phyloP scores from a whole-genome alignment of 2,329 filamentous ascomycete genomes.

The Cryphonectria parasitica region DNA sequence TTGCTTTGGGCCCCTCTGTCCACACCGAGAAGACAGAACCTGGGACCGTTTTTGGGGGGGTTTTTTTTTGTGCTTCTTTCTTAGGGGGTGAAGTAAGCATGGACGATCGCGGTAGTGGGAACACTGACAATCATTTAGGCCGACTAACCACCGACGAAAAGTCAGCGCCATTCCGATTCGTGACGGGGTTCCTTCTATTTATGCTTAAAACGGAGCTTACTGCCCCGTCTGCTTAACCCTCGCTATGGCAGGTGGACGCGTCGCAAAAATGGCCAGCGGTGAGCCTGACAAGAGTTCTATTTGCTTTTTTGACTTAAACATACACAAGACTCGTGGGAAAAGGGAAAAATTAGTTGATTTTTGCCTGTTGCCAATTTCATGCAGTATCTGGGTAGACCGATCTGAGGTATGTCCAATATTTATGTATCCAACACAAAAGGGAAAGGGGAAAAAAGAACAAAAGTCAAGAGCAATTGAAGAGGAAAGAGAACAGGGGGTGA shows the following conservation, averaged over 20 bases:
- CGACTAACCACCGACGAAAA: not conserved
- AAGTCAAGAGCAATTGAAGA: not conserved
- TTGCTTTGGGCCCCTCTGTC: constrained; percentile 5
- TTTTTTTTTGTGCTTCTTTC: not conserved
- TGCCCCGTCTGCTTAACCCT: not conserved
- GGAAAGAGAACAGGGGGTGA: not conserved
- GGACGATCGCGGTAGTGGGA: not conserved
- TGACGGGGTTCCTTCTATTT: constrained; percentile 4
- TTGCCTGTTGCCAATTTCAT: not conserved
- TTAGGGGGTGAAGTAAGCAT: not conserved
- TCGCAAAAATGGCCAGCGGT: not conserved
- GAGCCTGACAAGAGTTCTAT: not conserved
- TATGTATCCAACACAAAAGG: not conserved
- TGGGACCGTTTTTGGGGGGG: not conserved
- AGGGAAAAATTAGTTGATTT: not conserved
- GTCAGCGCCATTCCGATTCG: constrained; percentile 4
- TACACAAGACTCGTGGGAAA: not conserved
- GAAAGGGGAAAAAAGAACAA: not conserved
- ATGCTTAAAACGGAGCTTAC: constrained; percentile 16
- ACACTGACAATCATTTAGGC: not conserved
- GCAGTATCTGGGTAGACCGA: not conserved
- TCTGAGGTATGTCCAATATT: not conserved
- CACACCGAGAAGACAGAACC: not conserved
- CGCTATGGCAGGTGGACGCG: not conserved
- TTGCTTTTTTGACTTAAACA: not conserved